These are phyloP conservation scores for Cercospora sp. DNA, from an alignment of 2,329 filamentous ascomycete species.

Conservation along the genomic window DNA sequence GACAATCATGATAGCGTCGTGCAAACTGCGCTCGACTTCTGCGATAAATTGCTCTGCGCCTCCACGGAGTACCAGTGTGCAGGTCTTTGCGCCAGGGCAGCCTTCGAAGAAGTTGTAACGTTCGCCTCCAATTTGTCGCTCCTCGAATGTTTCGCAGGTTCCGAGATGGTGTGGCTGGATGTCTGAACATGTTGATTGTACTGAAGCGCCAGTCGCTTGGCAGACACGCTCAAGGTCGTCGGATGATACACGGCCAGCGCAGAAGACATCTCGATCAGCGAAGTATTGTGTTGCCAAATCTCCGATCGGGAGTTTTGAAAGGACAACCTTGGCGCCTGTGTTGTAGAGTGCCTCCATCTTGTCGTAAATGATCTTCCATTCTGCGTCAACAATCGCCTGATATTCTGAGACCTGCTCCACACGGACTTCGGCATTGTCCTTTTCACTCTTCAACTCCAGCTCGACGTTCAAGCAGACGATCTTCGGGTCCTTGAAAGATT, in stretches of 20 bases:
- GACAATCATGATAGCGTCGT: constrained; percentile 99
- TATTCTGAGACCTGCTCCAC: constrained; percentile 99
- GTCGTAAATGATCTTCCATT: constrained; percentile 99
- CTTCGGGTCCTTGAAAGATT: constrained; percentile 89
- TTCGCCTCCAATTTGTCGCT: constrained; percentile 95
- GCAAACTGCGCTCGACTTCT: constrained; percentile 93
- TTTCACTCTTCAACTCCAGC: constrained; percentile 96
- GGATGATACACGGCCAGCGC: constrained; percentile 84
- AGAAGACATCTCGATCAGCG: constrained; percentile 97
- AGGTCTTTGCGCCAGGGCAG: constrained; percentile 93
- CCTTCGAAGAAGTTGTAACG: constrained; percentile 98
- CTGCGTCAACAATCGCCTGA: constrained; percentile 97
- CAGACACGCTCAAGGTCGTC: constrained; percentile 97
- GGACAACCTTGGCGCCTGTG: constrained; percentile 94
- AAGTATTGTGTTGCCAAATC: constrained; percentile 95
- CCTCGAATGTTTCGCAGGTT: constrained; percentile 86
- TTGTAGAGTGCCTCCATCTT: constrained; percentile 94
- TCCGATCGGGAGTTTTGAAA: constrained; percentile 95
- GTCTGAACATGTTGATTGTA: constrained; percentile 95
- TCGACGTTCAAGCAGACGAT: constrained; percentile 98
- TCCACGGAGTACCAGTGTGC: constrained; percentile 90
- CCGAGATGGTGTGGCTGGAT: constrained; percentile 81
- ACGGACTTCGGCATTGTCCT: constrained; percentile 97
- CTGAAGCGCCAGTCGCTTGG: constrained; percentile 85
- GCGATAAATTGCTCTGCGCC: constrained; percentile 99